Base-by-base conservation (phyloP, 345 rosid species). In the Toxicodendron radicans region DNA sequence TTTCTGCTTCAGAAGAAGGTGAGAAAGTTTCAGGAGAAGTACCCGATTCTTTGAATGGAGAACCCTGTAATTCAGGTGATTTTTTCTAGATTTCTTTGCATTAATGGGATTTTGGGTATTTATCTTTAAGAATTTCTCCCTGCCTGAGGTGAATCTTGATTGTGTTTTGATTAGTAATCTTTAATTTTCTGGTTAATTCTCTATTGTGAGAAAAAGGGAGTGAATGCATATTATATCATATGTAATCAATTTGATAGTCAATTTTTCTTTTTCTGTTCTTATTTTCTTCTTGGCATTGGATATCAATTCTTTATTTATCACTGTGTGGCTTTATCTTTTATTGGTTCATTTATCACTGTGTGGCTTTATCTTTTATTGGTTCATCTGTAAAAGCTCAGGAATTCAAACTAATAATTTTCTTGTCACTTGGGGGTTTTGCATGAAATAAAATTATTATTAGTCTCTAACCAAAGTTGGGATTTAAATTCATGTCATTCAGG, bases 1-100 rank as follows among this genome's bases (percentile, higher is more conserved):
- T 54, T 76, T 64, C 70, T 67, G 18, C 54, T 53, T 35, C 23
- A 66, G 71, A 72, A 45, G 66, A 60, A 59, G 80, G 62, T 1
- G 68, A 76, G 71, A 71, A 61, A 45, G 68, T 52, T 71, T 57
- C 73, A 71, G 69, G 58, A 63, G 75, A 77, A 72, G 72, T 51
- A 32, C 1, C 45, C 32, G 71, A 48, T 79, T 58, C 75, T 77
- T 75, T 35, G 32, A 70, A 58, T 3, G 64, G 60, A 63, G 83
- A 78, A 71, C 35, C 64, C 7, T 49, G 61, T 58, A 78, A 60
- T 76, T 75, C 82, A 60, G 88, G 95, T 89, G 76, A 84, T 72
- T 59, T 63, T 18, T 63, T 74, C 43, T 70, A 21, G 67, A 48
- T 24, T 30, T 27, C 54, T 58, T 69, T 58, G 41, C 46, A 61